Conservation (phyloP, 1,284 basidiomycete species). For the Gymnopus androsaceus region DNA sequence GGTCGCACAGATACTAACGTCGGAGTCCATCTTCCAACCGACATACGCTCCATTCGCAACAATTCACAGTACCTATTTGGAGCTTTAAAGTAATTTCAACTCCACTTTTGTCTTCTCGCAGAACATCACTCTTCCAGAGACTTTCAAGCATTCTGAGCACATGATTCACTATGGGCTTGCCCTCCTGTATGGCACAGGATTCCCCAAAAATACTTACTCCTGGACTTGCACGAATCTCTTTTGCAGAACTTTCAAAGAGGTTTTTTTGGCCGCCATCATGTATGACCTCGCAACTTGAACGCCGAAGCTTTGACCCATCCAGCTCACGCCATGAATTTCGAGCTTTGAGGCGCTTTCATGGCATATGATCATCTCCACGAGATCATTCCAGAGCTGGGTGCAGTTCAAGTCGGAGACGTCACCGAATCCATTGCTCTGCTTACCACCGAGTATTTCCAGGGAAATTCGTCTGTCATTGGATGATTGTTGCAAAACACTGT, state of each 20-base stretch:
- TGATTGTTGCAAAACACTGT: neutral
- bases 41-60: neutral
- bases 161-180: slow-evolving; percentile 20
- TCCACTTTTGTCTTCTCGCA: too few relatives aligned
- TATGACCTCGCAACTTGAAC: too few relatives aligned
- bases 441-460: neutral
- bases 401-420: slow-evolving; percentile 15
- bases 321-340: too few relatives aligned
- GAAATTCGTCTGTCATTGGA: slow-evolving; percentile 1
- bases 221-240: slow-evolving; percentile 18
- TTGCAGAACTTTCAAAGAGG: slow-evolving; percentile 17
- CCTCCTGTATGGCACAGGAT: slow-evolving; percentile 20
- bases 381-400: too few relatives aligned
- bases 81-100: slow-evolving; percentile 18
- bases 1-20: neutral
- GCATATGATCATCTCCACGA: too few relatives aligned
- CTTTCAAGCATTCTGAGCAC: slow-evolving; percentile 19
- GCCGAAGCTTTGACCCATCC: too few relatives aligned
- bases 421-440: slow-evolving; percentile 1
- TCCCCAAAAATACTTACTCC: slow-evolving; percentile 21
- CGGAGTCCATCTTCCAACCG: neutral
- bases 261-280: slow-evolving; percentile 20
- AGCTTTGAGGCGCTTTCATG: too few relatives aligned
- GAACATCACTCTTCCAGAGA: neutral
- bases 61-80: slow-evolving; percentile 13